These are phyloP conservation scores for Ilyonectria destructans DNA, from an alignment of 2,329 filamentous ascomycete species.

Conservation along the genomic window DNA sequence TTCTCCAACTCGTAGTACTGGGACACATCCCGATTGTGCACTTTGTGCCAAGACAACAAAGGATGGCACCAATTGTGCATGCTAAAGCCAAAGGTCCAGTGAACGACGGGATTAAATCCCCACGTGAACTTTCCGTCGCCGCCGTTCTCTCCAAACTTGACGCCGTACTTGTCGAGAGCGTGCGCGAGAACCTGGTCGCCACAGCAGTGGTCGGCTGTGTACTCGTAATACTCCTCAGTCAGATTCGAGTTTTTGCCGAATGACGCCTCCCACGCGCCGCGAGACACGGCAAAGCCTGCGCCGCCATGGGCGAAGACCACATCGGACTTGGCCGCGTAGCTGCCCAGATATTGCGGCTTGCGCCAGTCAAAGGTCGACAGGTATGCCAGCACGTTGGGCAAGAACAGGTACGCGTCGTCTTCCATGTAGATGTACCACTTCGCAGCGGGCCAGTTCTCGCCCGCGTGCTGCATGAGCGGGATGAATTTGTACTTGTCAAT, in stretches of 20 bases:
- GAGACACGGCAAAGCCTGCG: constrained; percentile 45
- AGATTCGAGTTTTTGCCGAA: constrained; percentile 40
- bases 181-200: constrained; percentile 46
- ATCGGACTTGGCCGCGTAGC: constrained; percentile 45
- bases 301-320: constrained; percentile 47
- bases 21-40: constrained; percentile 45
- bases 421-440: constrained; percentile 51
- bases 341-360: constrained; percentile 45
- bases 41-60: constrained; percentile 47
- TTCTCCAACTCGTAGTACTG: constrained; percentile 44
- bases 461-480: constrained; percentile 46
- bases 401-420: constrained; percentile 47
- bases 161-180: constrained; percentile 40
- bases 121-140: constrained; percentile 47
- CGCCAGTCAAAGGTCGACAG: constrained; percentile 41
- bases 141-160: constrained; percentile 46
- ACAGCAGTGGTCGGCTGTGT: constrained; percentile 45
- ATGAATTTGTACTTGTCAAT: constrained; percentile 50
- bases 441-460: constrained; percentile 41
- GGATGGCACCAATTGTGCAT: constrained; percentile 46
- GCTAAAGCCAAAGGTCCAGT: constrained; percentile 45
- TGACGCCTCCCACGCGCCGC: constrained; percentile 45
- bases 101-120: constrained; percentile 47
- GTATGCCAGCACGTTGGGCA: constrained; percentile 39
- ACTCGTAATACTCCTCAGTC: constrained; percentile 42